Conservation (phyloP, 257 asterid species). For the Leonotis leonurus region DNA sequence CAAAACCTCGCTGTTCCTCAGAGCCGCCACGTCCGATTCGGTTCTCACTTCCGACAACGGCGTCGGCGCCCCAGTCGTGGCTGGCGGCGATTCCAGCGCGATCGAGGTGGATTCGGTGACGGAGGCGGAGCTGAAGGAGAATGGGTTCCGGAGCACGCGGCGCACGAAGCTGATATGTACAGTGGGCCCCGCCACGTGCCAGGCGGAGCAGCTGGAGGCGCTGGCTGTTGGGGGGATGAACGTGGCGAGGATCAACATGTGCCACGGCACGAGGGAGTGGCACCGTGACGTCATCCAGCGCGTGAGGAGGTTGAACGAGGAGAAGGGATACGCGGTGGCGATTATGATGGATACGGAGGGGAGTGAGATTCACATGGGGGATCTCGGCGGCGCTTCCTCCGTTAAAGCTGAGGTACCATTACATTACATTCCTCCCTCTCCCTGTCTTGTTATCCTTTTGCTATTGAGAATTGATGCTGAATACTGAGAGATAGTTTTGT, state of each 20-base stretch:
- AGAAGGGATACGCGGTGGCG: slow-evolving; percentile 92
- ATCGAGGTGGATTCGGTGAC: slow-evolving; percentile 91
- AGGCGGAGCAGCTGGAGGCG: slow-evolving; percentile 85
- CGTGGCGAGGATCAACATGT: slow-evolving; percentile 94
- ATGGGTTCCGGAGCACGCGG: slow-evolving; percentile 92
- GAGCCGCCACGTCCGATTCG: slow-evolving; percentile 32
- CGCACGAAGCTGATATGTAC: slow-evolving; percentile 90
- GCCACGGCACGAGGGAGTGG: slow-evolving; percentile 99
- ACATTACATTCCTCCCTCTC: no score
- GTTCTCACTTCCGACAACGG: slow-evolving; percentile 43
- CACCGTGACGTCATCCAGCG: slow-evolving; percentile 76
- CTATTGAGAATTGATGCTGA: no score
- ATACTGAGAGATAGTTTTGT: no score
- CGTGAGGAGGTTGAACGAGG: slow-evolving; percentile 88
- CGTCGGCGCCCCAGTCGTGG: slow-evolving; percentile 21
- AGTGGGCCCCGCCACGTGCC: slow-evolving; percentile 77
- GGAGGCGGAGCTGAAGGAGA: slow-evolving; percentile 95
- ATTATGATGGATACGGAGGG: slow-evolving; percentile 99
- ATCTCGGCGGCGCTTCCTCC: slow-evolving; percentile 89
- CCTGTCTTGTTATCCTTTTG: no score
- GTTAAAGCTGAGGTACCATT: slow-evolving; percentile 79
- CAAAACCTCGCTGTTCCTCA: slow-evolving; percentile 13
- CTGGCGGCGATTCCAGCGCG: slow-evolving; percentile 44
- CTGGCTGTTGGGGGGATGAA: slow-evolving; percentile 96
- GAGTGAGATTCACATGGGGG: slow-evolving; percentile 99